These are phyloP conservation scores for Sclerotinia minor DNA, from an alignment of 2,329 filamentous ascomycete species.

Conservation along the genomic window DNA sequence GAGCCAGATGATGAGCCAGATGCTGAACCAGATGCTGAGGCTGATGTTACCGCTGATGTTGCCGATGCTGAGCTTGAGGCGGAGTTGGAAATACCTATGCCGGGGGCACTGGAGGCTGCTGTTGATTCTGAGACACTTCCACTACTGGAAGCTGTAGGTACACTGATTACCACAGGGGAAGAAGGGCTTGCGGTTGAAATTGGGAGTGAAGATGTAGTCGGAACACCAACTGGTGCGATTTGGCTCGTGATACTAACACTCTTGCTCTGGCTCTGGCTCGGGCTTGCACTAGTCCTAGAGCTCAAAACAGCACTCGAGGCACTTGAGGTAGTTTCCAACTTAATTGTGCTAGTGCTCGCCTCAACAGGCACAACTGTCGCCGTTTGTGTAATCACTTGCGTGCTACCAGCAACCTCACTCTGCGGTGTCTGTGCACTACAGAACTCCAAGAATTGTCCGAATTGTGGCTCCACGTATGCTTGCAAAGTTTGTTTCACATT, in stretches of 20 bases:
- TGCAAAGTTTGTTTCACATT: conserved; percentile 14
- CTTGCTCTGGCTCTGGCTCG: neutral
- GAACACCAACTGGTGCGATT: neutral
- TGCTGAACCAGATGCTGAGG: neutral
- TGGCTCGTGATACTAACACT: conserved; percentile 20
- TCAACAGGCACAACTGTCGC: conserved; percentile 10
- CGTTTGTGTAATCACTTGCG: conserved; percentile 10
- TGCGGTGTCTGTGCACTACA: conserved; percentile 31
- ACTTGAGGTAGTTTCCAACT: neutral
- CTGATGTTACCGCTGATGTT: too few species aligned
- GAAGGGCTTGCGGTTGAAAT: neutral
- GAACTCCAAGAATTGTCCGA: conserved; percentile 35
- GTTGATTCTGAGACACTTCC: neutral
- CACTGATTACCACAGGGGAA: neutral
- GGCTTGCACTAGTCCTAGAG: neutral
- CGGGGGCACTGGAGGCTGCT: neutral
- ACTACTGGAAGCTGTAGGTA: neutral
- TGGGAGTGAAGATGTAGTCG: neutral
- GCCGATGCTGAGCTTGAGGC: too few species aligned
- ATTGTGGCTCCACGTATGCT: conserved; percentile 32
- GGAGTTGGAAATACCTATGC: neutral
- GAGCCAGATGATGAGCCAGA: too few species aligned
- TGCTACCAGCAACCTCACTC: conserved; percentile 25
- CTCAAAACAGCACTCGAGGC: neutral
- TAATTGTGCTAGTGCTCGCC: neutral